Base-by-base conservation (phyloP, 1,284 basidiomycete species). In the Trametes hirsuta region DNA sequence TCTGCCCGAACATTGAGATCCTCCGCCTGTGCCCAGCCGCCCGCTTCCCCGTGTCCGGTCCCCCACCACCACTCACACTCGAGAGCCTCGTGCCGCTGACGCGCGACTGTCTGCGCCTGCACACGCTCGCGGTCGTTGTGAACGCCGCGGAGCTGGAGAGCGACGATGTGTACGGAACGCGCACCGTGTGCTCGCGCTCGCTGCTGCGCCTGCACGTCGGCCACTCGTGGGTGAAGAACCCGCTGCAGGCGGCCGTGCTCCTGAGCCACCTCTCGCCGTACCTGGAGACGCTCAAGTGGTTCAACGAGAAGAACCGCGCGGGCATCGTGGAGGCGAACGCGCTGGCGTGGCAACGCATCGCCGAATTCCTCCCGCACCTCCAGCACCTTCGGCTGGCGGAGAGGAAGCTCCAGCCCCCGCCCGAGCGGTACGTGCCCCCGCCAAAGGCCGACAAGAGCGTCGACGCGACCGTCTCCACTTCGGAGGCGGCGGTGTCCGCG, bases 211-310 rank as follows among this genome's bases (percentile, higher is more conserved):
- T 91, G 47, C 84, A 90, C 69, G 78, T 90, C 50, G 89, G 90
- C 12, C 86, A 91, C 72, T 91, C 90, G 37, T 87, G 84, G 81
- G 77, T 85, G 61, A 76, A 76, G 58, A 87, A 92, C 67, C 81
- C 87, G 24, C 78, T 92, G 55, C 84, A 85, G 61, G 79, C 84
- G 14, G 79, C 87, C 25, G 85, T 92, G 65, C 79, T 88, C 53
- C 78, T 92, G 59, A 91, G 88, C 72, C 88, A 92, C 70, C 74
- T 92, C 56, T 83, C 85, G n/a, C 89, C 90, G 25, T 77, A 79
- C 67, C 76, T 90, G 45, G 88, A 90, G 66, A 78, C 72, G 22
- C 70, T 92, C 41, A 87, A 85, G 72, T 91, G 81, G 81, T 90
- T 90, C 79, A 83, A 86, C 66, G 88, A 89, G 66, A 86, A 85